phyloP scores from a whole-genome alignment of 306 rosid species.

The Abrus precatorius region DNA sequence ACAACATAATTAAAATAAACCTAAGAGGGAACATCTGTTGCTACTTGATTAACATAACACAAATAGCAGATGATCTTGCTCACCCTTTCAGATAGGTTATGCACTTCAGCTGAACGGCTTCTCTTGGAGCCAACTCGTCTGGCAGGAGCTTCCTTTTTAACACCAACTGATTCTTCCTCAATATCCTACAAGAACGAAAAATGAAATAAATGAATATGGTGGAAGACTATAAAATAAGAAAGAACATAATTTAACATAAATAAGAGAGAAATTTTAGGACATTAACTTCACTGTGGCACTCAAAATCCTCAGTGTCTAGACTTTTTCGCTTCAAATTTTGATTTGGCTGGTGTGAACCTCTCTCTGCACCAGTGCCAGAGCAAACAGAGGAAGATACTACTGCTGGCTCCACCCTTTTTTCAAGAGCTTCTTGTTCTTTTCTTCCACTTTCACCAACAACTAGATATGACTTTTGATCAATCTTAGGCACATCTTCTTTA shows the following conservation, averaged over 20 bases:
- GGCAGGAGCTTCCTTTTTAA: constrained; percentile 55
- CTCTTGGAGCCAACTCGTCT: constrained; percentile 70
- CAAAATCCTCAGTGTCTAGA: constrained; percentile 71
- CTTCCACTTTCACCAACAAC: constrained; percentile 57
- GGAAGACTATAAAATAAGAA: constrained; percentile 19
- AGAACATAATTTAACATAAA: constrained; percentile 33
- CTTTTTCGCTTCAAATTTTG: constrained; percentile 64
- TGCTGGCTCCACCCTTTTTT: constrained; percentile 57
- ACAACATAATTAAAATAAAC: constrained; percentile 18
- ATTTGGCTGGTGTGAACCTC: constrained; percentile 58
- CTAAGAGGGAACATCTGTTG: constrained; percentile 6
- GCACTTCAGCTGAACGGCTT: constrained; percentile 89
- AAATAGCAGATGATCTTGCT: constrained; percentile 47
- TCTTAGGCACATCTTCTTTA: constrained; percentile 55
- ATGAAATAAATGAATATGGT: neutral
- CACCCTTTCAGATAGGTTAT: constrained; percentile 94
- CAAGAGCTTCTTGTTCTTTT: constrained; percentile 54
- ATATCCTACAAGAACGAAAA: constrained; percentile 59
- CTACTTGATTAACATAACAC: constrained; percentile 6
- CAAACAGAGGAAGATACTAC: constrained; percentile 80
- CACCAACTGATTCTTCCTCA: constrained; percentile 75
- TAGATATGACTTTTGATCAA: constrained; percentile 51
- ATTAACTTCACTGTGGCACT: constrained; percentile 78
- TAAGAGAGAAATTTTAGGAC: constrained; percentile 35
- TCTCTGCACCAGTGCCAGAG: constrained; percentile 74